Evolutionary conservation across 2,329 filamentous ascomycete genomes (phyloP).

Genomic region (Bipolaris victoriae): DNA sequence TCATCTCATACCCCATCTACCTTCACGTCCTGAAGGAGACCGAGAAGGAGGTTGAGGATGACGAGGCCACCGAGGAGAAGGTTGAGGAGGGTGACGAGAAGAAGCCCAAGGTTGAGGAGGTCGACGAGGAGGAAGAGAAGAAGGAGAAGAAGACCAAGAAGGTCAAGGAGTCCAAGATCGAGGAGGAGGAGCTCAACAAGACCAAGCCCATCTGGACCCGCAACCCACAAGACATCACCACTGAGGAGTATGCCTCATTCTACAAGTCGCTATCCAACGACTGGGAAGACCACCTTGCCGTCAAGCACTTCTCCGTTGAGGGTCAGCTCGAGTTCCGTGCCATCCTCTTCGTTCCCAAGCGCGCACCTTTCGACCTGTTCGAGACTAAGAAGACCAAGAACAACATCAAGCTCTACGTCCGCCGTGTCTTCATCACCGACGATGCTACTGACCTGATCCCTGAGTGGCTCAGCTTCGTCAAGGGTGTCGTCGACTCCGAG

Average conservation of each 20-base stretch:
- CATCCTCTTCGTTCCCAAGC: conserved; percentile 99
- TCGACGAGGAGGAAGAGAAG: conserved; percentile 82
- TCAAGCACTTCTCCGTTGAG: conserved; percentile 99
- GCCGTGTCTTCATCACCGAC: conserved; percentile 99
- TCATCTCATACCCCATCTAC: conserved; percentile 99
- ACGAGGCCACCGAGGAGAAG: conserved; percentile 75
- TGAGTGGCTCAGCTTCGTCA: conserved; percentile 99
- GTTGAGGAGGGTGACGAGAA: conserved; percentile 81
- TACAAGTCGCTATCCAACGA: conserved; percentile 99
- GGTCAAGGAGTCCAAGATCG: conserved; percentile 97
- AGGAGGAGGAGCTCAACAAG: conserved; percentile 99
- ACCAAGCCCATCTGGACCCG: conserved; percentile 99
- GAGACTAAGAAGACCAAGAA: conserved; percentile 99
- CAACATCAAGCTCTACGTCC: conserved; percentile 99
- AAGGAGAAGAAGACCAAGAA: conserved; percentile 98
- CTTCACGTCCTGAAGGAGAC: conserved; percentile 99
- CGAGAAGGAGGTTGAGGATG: conserved; percentile 97
- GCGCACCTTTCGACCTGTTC: conserved; percentile 98
- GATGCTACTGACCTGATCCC: conserved; percentile 99
- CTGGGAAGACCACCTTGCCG: conserved; percentile 98
- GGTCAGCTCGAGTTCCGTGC: conserved; percentile 99
- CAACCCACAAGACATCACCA: conserved; percentile 92
- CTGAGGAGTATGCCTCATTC: conserved; percentile 98
- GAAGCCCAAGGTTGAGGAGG: conserved; percentile 95
- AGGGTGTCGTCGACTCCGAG: conserved; percentile 99